Conservation (phyloP, 1,284 basidiomycete species). For the Rhodotorula glutinis region DNA sequence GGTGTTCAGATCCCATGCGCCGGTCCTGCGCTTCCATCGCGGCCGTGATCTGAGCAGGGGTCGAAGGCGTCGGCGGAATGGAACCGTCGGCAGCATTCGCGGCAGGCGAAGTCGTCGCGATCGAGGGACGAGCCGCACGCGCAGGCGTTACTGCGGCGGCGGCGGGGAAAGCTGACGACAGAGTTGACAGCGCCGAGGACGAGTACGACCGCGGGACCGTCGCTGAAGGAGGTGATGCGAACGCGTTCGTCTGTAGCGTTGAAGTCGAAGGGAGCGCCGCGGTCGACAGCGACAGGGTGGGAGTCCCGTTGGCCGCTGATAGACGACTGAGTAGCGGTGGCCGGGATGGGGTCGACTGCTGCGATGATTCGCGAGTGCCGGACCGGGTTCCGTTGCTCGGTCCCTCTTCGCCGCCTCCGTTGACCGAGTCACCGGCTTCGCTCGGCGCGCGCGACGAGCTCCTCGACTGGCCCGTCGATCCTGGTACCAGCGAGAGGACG, state of each 20-base stretch:
- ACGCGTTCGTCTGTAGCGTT: conserved; percentile 26
- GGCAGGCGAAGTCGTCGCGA: no score
- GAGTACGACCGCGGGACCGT: conserved; percentile 16
- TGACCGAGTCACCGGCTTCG: not conserved
- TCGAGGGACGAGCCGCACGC: no score
- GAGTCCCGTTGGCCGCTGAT: not conserved
- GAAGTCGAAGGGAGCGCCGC: conserved; percentile 17
- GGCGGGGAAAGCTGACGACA: conserved; percentile 6
- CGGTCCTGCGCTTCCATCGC: not conserved
- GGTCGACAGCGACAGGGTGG: not conserved
- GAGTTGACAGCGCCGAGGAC: conserved; percentile 22
- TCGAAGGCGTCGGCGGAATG: no score
- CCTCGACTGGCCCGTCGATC: not conserved
- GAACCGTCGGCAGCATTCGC: no score
- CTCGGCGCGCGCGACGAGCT: not conserved
- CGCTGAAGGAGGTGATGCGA: conserved; percentile 28
- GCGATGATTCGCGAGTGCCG: not conserved
- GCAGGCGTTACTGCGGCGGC: no score
- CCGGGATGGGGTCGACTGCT: not conserved
- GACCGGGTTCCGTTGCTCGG: not conserved
- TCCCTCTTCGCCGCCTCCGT: not conserved
- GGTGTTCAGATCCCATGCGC: conserved; percentile 10
- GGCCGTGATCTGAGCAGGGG: not conserved
- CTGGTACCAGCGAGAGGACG: conserved; percentile 22
- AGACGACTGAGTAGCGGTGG: not conserved